phyloP scores from a whole-genome alignment of 148 eudicot genomes.

The Vaccinium myrtillus region DNA sequence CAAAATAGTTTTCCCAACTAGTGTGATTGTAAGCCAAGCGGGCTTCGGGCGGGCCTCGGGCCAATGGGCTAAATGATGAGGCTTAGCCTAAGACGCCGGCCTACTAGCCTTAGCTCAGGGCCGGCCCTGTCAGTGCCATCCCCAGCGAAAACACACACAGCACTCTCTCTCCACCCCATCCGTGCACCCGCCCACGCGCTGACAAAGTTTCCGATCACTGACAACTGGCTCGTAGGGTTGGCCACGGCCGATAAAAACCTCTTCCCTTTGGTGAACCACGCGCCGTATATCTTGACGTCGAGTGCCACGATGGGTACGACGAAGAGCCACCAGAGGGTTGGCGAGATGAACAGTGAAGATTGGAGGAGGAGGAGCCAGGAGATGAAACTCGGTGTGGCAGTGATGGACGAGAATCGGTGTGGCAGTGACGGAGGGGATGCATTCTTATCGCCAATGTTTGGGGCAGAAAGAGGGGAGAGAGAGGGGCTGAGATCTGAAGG shows the following conservation, averaged over 20 bases:
- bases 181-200: conserved; percentile 49
- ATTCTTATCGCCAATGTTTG: too few species aligned
- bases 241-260: conserved; percentile 42
- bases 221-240: conserved; percentile 46
- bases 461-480: too few species aligned
- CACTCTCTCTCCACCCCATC: conserved; percentile 63
- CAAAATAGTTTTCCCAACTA: too few species aligned
- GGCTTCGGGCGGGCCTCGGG: too few species aligned
- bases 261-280: conserved; percentile 47
- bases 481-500: too few species aligned
- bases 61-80: too few species aligned
- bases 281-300: conserved; percentile 49
- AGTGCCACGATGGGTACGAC: conserved; percentile 38
- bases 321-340: conserved; percentile 43
- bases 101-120: too few species aligned
- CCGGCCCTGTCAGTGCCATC: too few species aligned
- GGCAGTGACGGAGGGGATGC: too few species aligned
- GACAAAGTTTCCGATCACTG: conserved; percentile 47
- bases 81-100: too few species aligned
- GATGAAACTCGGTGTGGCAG: conserved; percentile 27
- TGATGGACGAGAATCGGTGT: too few species aligned
- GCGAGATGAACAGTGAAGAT: conserved; percentile 43
- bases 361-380: conserved; percentile 57
- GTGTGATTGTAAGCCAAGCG: too few species aligned
- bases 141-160: conserved; percentile 58